Evolutionary conservation across 2,329 filamentous ascomycete species (phyloP), one percentile per base, ranked within the genome.

Genomic region (Venturia oleaginea): DNA sequence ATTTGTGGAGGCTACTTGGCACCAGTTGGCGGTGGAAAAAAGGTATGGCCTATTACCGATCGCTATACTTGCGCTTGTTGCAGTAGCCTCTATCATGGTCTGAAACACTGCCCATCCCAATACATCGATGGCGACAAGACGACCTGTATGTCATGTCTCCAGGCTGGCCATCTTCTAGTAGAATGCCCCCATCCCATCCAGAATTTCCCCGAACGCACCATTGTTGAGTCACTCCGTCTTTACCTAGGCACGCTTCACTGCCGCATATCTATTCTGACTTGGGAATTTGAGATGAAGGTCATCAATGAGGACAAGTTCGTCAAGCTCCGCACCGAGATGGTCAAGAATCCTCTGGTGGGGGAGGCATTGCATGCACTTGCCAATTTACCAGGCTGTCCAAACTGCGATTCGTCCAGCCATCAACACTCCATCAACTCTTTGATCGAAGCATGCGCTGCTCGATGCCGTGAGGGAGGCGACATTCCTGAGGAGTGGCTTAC

Each of bases 161-260:
- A 40, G 37, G 3, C 30, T 22, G 59, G 32, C 43, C 59, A 60
- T 43, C n/a, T 60, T 40, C 34, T 60, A 15, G 59, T 37, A 27
- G 34, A n/a, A 40, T 60, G 59, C 37, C 59, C 59, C 42, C 24
- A 60, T 43, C 59, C 59, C 15, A 40, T 43, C 17, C 59, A 60
- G n/a, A 40, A 40, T 17, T 8, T 60, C 19, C 59, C 34, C 13
- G 24, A 10, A 11, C 34, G 59, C 11, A 43, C 34, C 30, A 60
- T 60, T 38, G 34, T 43, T 6, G 32, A 60, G 40, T 40, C 59
- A 24, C 34, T 60, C 59, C 22, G 24, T 22, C 59, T 60, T 2
- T 60, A 60, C 19, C 22, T 60, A 11, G 34, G 59, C 59, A 60
- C 59, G 24, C 34, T 60, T 4, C 59, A 60, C 59, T 60, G 59